phyloP scores from a whole-genome alignment of 805 yeast genomes.

The Saccharomycopsis sp. region DNA sequence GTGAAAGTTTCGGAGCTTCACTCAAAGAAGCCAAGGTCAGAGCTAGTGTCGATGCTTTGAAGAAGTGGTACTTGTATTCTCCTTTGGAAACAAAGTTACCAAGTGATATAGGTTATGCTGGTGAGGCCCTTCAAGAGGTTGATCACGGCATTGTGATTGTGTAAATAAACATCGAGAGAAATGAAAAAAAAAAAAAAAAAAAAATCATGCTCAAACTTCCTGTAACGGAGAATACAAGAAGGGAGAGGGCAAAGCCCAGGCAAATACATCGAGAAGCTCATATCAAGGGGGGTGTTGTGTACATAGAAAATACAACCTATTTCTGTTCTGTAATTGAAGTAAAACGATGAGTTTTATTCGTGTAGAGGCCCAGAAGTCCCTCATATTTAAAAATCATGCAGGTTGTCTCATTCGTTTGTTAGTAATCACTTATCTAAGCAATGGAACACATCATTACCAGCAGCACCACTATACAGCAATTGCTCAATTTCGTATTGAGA shows the following conservation, averaged over 20 bases:
- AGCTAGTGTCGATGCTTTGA: conserved; percentile 83
- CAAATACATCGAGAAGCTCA: too few species aligned
- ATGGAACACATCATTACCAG: too few species aligned
- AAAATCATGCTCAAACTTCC: not conserved
- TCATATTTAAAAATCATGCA: too few species aligned
- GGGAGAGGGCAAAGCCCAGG: too few species aligned
- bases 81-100: conserved; percentile 62
- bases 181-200: not conserved
- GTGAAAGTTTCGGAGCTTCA: conserved; percentile 91
- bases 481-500: too few species aligned
- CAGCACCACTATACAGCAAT: too few species aligned
- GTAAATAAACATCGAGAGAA: conserved; percentile 22
- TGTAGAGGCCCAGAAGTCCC: too few species aligned
- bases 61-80: conserved; percentile 85
- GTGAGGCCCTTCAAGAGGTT: conserved; percentile 30
- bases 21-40: conserved; percentile 86
- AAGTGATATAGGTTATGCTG: conserved; percentile 39
- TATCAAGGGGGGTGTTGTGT: not conserved
- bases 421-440: too few species aligned
- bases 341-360: not conserved
- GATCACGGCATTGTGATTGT: conserved; percentile 40
- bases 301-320: not conserved
- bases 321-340: not conserved
- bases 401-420: too few species aligned
- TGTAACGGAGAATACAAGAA: too few species aligned